Base-by-base conservation (phyloP, 169 alveolate species). In the Cryptosporidium sp. region DNA sequence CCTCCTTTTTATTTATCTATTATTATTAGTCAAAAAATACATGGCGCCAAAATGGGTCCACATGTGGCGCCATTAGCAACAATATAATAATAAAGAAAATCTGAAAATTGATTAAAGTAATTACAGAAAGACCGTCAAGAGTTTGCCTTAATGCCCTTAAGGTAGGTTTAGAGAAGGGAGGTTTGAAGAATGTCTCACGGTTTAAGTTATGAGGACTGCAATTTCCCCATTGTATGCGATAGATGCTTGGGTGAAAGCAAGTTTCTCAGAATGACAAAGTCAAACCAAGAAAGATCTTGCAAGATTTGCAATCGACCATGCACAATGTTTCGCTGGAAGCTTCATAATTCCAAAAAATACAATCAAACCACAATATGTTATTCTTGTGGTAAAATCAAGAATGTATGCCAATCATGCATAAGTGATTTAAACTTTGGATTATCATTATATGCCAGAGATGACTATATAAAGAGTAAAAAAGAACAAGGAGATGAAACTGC, bases 181-280 rank as follows among this genome's bases (percentile, higher is more conserved):
- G 4, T 29, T 10, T 21, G 42, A 62, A 62, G 6, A 33, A 80
- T 73, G 86, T 73, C 70, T 73, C 71, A 58, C 29, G 86, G 86
- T 29, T 21, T 73, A 39, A 73, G 70, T 42, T 80, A 91, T 72
- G 99, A 98, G 93, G 95, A 95, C 45, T 91, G 99, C 14, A 98
- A 97, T 21, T 98, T 98, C 92, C 99, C 99, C 1, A 96, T 97
- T 18, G 93, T 98, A 33, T 98, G 99, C 85, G 98, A 98, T 91
- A 96, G 96, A 14, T 98, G 99, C 86, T 95, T 98, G 39, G 99
- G 99, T 10, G 98, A 97, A 48, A 98, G 97, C 92, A 99, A 99
- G 44, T 97, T 95, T 85, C 95, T 98, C 9, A 93, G 99, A 91
- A 97, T 98, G 99, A 95, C 95, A 85, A 97, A 97, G 91, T 97